Base-by-base conservation (phyloP, 306 rosid genomes). In the Pyrus pyrifolia region DNA sequence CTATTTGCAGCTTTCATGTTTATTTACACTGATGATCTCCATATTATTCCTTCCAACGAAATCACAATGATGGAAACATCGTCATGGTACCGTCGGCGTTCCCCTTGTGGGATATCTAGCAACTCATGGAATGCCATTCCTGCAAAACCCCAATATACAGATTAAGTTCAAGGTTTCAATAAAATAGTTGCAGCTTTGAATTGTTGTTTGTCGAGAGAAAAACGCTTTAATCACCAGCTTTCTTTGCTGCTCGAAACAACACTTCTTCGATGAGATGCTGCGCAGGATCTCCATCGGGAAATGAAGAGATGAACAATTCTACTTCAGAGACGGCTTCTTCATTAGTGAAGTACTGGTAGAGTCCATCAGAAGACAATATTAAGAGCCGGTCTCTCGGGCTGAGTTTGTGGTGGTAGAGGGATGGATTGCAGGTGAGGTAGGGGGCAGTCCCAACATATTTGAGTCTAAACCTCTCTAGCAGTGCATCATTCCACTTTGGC, bases 321-420 rank as follows among this genome's bases (percentile, higher is more conserved):
- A 94, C 97, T 72, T 82, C 87, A 72, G 83, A 63, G 69, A 88
- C 87, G 4, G 91, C 96, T 79, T 94, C 93, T 80, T 90, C 91
- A 55, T 86, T 94, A 81, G 91, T 90, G 85, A 94, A 88, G 79
- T 90, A 94, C 46, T 94, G 96, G 75, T 82, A 86, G 61, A 94
- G 91, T 65, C 97, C 98, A 83, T 94, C 98, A n/a, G 97, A 91
- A 38, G 97, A 94, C 58, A 90, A 60, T 74, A 94, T 81, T 76
- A 94, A 82, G 85, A 94, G 87, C 33, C 73, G 86, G 84, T 94
- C 96, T 60, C 68, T 84, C 67, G 87, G 82, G 71, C 66, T 78
- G 57, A 94, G 89, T 76, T 75, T 87, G 51, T 90, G 86, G 80
- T 91, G 96, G 71, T 78, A 72, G 29, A 94, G 84, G 42, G 96